A percentile compares a stretch with the other conserved stretches of the same genome.
Conservation (phyloP, 2,329 filamentous ascomycete species). For the Venturia pyrina region DNA sequence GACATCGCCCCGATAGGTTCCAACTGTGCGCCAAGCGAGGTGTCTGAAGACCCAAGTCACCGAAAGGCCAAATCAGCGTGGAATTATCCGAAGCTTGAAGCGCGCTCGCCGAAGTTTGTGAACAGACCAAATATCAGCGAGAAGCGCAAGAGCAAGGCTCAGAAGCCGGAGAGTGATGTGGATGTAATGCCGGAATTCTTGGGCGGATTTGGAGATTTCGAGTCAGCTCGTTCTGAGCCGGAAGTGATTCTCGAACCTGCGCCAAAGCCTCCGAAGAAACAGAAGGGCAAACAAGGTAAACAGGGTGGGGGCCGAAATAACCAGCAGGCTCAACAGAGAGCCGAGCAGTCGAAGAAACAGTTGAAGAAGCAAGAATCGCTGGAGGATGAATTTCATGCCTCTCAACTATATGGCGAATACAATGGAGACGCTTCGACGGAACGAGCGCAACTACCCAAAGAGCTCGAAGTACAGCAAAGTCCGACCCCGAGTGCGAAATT, state of each 20-base stretch:
- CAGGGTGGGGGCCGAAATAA: not conserved
- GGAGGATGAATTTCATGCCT: not conserved
- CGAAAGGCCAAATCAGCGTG: not conserved
- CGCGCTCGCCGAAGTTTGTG: not conserved
- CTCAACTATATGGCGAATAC: not conserved
- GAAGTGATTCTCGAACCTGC: not conserved
- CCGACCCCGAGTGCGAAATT: not conserved
- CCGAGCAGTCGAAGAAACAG: not conserved
- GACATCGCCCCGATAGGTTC: not conserved
- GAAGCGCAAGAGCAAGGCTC: not conserved
- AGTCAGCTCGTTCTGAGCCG: not conserved
- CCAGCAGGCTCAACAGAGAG: not conserved
- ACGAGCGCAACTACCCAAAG: not conserved
- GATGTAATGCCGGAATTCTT: not conserved
- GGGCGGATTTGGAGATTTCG: not conserved
- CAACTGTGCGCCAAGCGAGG: not conserved
- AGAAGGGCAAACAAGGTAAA: not conserved
- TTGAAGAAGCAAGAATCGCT: not conserved
- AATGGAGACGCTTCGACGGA: not conserved
- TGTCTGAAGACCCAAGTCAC: not conserved
- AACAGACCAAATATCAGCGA: not conserved
- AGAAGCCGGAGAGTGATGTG: not conserved
- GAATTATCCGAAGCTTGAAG: not conserved
- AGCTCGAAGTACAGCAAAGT: not conserved
- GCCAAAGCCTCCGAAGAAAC: not conserved